These are phyloP conservation scores for Candida ponderosae DNA, from an alignment of 805 yeast species.

Conservation along the genomic window DNA sequence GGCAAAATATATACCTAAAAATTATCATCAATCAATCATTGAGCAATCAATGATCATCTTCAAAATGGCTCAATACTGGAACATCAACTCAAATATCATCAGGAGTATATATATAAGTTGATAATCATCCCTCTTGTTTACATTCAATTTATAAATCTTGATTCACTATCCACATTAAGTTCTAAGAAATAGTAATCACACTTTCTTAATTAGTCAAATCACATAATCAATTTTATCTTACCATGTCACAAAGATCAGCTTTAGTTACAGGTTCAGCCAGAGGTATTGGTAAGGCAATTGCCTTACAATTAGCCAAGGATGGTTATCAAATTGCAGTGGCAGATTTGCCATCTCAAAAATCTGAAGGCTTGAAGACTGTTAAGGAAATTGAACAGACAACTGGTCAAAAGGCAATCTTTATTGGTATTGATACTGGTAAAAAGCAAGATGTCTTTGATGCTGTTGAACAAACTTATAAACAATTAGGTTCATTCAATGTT, in stretches of 20 bases:
- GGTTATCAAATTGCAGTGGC: slow-evolving; percentile 42
- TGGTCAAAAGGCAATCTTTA: slow-evolving; percentile 16
- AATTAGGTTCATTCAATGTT: slow-evolving; percentile 27
- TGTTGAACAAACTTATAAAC: slow-evolving; percentile 20
- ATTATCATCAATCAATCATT: too few species aligned
- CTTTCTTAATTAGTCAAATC: too few species aligned
- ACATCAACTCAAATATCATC: too few species aligned
- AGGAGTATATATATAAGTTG: too few species aligned
- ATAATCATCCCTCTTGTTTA: too few species aligned
- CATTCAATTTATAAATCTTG: too few species aligned
- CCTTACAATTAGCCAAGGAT: slow-evolving; percentile 65
- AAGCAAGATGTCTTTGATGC: slow-evolving; percentile 19
- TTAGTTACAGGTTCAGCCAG: slow-evolving; percentile 87
- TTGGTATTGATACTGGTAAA: slow-evolving; percentile 19
- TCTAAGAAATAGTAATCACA: too few species aligned
- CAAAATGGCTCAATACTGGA: too few species aligned
- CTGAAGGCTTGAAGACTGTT: slow-evolving; percentile 15
- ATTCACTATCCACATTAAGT: too few species aligned
- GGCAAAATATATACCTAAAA: too few species aligned
- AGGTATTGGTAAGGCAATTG: slow-evolving; percentile 82
- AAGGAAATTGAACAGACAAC: slow-evolving; percentile 12
- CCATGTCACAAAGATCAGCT: slow-evolving; percentile 33
- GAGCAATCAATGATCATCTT: too few species aligned
- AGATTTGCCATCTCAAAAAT: slow-evolving; percentile 19
- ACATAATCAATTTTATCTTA: too few species aligned